Conservation (phyloP, 805 yeast genomes). For the Candida methanosorbosa region DNA sequence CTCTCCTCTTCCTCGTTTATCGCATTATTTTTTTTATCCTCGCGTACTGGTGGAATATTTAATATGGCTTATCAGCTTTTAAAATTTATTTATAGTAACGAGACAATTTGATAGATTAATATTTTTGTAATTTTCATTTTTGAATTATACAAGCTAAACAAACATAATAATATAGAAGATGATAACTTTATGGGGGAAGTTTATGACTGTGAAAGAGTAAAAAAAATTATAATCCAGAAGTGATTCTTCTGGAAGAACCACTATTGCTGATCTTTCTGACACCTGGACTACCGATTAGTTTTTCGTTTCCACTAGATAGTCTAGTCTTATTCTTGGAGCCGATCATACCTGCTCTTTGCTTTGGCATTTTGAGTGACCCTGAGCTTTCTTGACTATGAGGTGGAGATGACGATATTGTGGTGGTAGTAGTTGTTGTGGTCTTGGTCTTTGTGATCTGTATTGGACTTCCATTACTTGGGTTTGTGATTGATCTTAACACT, state of each 20-base stretch:
- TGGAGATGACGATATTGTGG: constrained; percentile 25
- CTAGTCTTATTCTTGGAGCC: constrained; percentile 14
- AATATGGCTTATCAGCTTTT: too few relatives aligned
- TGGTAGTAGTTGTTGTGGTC: constrained; percentile 42
- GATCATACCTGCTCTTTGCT: constrained; percentile 19
- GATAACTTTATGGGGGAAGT: too few relatives aligned
- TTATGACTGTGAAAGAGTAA: too few relatives aligned
- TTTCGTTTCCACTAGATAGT: constrained; percentile 18
- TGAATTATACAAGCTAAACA: too few relatives aligned
- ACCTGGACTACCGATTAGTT: constrained; percentile 25
- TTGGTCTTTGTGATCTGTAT: constrained; percentile 32
- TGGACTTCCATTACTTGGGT: constrained; percentile 25
- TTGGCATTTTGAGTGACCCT: constrained; percentile 15
- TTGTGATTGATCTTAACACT: constrained; percentile 25
- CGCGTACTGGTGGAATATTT: too few relatives aligned
- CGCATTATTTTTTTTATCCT: too few relatives aligned
- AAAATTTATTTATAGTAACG: too few relatives aligned
- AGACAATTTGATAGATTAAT: too few relatives aligned
- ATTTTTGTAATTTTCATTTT: too few relatives aligned
- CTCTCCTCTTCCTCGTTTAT: too few relatives aligned
- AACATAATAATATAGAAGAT: too few relatives aligned
- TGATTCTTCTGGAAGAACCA: constrained; percentile 18
- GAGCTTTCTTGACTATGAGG: constrained; percentile 10
- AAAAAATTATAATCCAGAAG: too few relatives aligned
- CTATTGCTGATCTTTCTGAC: constrained; percentile 20